Percentiles rank a stretch among this genome's conserved stretches.
These are phyloP conservation scores for Lachnellula suecica DNA, from an alignment of 2,329 filamentous ascomycete genomes.

Conservation along the genomic window DNA sequence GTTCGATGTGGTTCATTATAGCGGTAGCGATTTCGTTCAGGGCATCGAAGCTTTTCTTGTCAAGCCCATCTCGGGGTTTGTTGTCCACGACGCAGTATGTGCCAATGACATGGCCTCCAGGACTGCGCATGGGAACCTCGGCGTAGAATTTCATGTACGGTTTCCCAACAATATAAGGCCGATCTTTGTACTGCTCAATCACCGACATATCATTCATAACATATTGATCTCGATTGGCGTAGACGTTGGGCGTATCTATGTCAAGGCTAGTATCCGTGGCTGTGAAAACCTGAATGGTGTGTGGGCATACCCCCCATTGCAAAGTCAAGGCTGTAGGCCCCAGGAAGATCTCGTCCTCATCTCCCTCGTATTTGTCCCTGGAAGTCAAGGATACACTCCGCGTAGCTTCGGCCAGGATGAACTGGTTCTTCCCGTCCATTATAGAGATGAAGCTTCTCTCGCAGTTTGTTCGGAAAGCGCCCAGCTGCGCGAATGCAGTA, in stretches of 20 bases:
- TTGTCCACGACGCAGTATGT: slow-evolving; percentile 59
- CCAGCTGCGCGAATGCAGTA: slow-evolving; percentile 46
- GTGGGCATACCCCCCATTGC: slow-evolving; percentile 22
- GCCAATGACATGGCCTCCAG: slow-evolving; percentile 47
- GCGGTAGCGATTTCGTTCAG: slow-evolving; percentile 54
- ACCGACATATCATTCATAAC: slow-evolving; percentile 24
- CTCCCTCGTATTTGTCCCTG: slow-evolving; percentile 7
- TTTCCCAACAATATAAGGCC: slow-evolving; percentile 19
- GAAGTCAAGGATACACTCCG: slow-evolving; percentile 18
- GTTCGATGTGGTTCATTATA: slow-evolving; percentile 60
- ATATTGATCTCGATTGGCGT: slow-evolving; percentile 16
- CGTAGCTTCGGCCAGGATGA: slow-evolving; percentile 26
- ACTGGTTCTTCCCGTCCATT: slow-evolving; percentile 23
- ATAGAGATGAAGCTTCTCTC: slow-evolving; percentile 46
- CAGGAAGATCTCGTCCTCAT: slow-evolving; percentile 20
- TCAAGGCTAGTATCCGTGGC: slow-evolving; percentile 11
- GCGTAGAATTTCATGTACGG: slow-evolving; percentile 28
- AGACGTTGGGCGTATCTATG: slow-evolving; percentile 7
- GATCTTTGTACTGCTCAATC: slow-evolving; percentile 15
- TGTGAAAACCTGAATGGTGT: slow-evolving; percentile 22
- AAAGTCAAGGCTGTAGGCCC: slow-evolving; percentile 17
- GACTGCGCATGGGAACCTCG: slow-evolving; percentile 24
- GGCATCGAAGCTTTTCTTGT: slow-evolving; percentile 45
- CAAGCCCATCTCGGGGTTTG: slow-evolving; percentile 50
- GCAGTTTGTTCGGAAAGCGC: slow-evolving; percentile 43